Conservation (phyloP, 257 asterid genomes). For the Rhazya stricta region DNA sequence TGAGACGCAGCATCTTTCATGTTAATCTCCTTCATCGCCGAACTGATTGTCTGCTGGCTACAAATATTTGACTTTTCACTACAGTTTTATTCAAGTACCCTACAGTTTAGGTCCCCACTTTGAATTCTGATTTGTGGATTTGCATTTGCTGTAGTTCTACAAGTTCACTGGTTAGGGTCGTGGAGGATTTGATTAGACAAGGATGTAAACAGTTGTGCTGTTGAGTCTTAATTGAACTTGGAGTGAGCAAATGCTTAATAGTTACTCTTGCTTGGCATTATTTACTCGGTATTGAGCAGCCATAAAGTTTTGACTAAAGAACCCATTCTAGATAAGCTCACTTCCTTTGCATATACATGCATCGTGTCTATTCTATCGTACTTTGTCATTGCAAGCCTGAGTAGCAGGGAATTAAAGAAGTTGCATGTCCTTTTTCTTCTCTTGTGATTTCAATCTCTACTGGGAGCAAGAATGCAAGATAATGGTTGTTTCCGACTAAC, state of each 20-base stretch:
- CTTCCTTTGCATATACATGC: neutral
- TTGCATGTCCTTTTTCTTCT: neutral
- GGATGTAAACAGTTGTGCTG: neutral
- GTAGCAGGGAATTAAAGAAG: neutral
- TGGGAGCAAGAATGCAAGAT: neutral
- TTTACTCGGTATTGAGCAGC: neutral
- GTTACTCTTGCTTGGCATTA: neutral
- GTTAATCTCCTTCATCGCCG: neutral
- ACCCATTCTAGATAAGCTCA: neutral
- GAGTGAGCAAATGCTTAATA: neutral
- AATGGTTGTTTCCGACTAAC: neutral
- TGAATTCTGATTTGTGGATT: neutral
- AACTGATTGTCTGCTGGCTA: neutral
- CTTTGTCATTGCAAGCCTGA: neutral
- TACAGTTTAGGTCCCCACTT: neutral
- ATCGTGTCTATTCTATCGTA: neutral
- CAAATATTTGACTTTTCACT: neutral
- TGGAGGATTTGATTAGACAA: neutral
- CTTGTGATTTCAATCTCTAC: neutral
- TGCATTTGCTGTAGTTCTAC: neutral
- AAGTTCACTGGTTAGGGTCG: neutral
- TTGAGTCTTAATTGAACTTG: neutral
- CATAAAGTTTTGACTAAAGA: neutral
- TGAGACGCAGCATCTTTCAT: neutral
- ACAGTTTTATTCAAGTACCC: neutral